These are phyloP conservation scores for Aschersonia sp. DNA, from an alignment of 2,329 filamentous ascomycete genomes.

Conservation along the genomic window DNA sequence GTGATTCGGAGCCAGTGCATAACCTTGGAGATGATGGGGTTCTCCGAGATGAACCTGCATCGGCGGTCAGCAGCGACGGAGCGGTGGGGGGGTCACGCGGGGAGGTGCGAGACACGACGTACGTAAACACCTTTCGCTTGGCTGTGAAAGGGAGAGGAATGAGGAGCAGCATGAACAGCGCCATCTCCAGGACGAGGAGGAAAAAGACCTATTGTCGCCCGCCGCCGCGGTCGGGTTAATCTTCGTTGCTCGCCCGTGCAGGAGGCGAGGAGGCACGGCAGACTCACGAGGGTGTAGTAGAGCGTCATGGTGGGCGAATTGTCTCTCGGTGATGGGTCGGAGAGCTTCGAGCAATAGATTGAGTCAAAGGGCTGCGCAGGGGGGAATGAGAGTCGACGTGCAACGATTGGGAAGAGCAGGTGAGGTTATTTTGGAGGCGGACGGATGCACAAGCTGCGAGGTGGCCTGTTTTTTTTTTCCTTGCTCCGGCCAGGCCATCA, in stretches of 20 bases:
- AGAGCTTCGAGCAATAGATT: no score
- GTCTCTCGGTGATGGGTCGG: no score
- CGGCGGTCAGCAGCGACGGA: background rate
- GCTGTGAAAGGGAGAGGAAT: slow-evolving; percentile 77
- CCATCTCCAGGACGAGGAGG: slow-evolving; percentile 72
- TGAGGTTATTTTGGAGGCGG: background rate
- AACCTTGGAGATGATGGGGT: slow-evolving; percentile 68
- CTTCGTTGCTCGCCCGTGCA: background rate
- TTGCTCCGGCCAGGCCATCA: background rate
- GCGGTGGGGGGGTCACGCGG: no score
- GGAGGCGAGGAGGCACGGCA: background rate
- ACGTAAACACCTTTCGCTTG: slow-evolving; percentile 73
- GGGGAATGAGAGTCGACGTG: no score
- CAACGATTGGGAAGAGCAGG: background rate
- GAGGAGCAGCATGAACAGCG: slow-evolving; percentile 63
- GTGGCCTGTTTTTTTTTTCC: slow-evolving; percentile 13
- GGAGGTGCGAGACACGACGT: slow-evolving; percentile 18
- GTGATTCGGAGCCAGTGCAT: slow-evolving; percentile 99
- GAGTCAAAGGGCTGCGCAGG: no score
- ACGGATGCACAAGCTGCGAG: slow-evolving; percentile 7
- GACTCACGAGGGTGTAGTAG: slow-evolving; percentile 38
- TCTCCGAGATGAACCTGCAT: slow-evolving; percentile 80
- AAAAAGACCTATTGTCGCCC: slow-evolving; percentile 52
- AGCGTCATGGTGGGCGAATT: slow-evolving; percentile 33
- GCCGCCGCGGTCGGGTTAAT: no score